Evolutionary conservation across 2,329 filamentous ascomycete species (phyloP), one percentile per base, ranked within the genome.

Genomic region (Pseudocercospora pini-densiflorae): DNA sequence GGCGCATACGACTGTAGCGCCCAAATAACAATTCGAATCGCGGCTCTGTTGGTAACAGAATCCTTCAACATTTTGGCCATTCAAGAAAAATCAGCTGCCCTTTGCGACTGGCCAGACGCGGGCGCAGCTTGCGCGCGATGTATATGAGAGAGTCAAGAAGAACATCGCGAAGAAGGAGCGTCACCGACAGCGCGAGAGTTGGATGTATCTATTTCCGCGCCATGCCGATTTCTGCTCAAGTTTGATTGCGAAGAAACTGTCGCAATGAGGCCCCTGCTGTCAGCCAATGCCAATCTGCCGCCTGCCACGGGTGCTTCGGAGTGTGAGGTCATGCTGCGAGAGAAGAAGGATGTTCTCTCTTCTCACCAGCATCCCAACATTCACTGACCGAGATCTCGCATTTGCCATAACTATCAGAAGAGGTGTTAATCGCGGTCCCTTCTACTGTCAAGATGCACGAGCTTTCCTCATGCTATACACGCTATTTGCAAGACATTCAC

Each of bases 61-160:
- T 75, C 71, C 43, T 69, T 58, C 27, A 75, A 60, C 72, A 75
- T 74, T 58, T 62, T 67, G 31, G 31, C 60, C 63, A 61, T 67
- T 55, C 63, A 27, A 21, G 10, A 27, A 49, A 8, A 27, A 29
- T n/a, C 9, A 33, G 45, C 47, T 40, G 31, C 19, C 47, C 49
- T 47, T 40, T 55, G 51, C 40, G 51, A 12, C 33, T 24, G 19
- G 14, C 21, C 3, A 49, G 61, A 63, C 40, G 40, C 53, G 31
- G 53, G 29, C 51, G 53, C 61, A 45, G 27, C 53, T 45, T 23
- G 33, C 53, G 21, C 61, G 54, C n/a, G 16, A 29, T 57, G 31
- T 55, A 55, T 59, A n/a, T 59, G 33, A 45, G 21, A 19, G 10
- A 51, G 10, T 24, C n/a, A 31, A 47, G 36, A 36, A 33, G 47